phyloP scores from a whole-genome alignment of 2,329 filamentous ascomycete genomes.

The Trichophyton mentagrophytes region DNA sequence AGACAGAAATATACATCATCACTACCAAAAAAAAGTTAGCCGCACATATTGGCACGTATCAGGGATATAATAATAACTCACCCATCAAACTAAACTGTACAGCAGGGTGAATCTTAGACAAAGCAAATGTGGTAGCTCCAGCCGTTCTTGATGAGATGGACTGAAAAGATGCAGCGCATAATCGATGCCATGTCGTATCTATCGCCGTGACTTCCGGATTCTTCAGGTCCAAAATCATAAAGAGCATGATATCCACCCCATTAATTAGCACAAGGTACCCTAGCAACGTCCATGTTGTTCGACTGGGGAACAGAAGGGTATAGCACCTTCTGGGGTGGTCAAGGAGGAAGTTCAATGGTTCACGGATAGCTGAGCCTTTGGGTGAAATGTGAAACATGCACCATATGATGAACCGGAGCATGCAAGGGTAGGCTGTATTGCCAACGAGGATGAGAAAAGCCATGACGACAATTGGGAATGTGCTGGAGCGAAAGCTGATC shows the following conservation, averaged over 20 bases:
- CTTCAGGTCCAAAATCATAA: slow-evolving; percentile 40
- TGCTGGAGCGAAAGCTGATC: slow-evolving; percentile 37
- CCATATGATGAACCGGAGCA: slow-evolving; percentile 47
- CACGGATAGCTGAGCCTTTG: slow-evolving; percentile 22
- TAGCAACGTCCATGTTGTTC: slow-evolving; percentile 47
- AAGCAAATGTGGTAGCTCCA: slow-evolving; percentile 39
- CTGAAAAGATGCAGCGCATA: slow-evolving; percentile 39
- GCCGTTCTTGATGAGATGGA: slow-evolving; percentile 39
- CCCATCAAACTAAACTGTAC: slow-evolving; percentile 43
- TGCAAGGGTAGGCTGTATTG: slow-evolving; percentile 41
- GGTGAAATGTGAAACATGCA: slow-evolving; percentile 37
- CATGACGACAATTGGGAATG: slow-evolving; percentile 29
- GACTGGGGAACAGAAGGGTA: slow-evolving; percentile 48
- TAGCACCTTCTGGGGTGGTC: slow-evolving; percentile 52
- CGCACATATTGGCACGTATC: background rate
- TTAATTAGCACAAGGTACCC: slow-evolving; percentile 42
- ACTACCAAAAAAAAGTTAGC: slow-evolving; percentile 43
- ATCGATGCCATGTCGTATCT: slow-evolving; percentile 10
- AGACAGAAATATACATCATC: slow-evolving; percentile 99
- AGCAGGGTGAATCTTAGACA: slow-evolving; percentile 41
- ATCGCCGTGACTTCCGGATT: slow-evolving; percentile 35
- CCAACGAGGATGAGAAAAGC: slow-evolving; percentile 29
- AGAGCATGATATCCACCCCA: slow-evolving; percentile 43
- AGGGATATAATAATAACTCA: slow-evolving; percentile 22
- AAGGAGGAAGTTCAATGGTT: slow-evolving; percentile 43